Evolutionary conservation across 768 basidiomycete genomes (phyloP), one percentile per base, ranked within the genome.

Genomic region (Kwoniella botswanensis): DNA sequence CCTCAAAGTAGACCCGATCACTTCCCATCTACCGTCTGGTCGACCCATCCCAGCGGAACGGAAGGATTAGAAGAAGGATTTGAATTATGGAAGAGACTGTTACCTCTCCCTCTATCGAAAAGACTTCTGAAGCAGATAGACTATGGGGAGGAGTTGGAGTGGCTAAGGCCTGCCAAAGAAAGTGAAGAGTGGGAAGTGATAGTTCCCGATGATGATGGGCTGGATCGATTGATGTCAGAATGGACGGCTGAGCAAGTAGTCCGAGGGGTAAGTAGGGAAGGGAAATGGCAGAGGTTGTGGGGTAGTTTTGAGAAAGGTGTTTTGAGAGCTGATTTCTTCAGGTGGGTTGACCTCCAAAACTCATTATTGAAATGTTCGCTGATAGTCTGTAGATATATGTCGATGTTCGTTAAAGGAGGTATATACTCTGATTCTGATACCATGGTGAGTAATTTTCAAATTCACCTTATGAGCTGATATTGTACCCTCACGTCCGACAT

Each of bases 371-470:
- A 13, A 50, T 41, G 7, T 10, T 21, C 18, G 15, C 26, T 65
- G 53, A 65, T 24, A 2, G 15, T 17, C 43, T 42, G 12, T 29
- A 69, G 72, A 22, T 74, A 74, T 52, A 69, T 71, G 57, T 58
- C 63, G 17, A 70, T 74, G 67, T 54, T 74, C 6, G 43, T 50
- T 4, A 50, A 41, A 11, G 73, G 73, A 12, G 70, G 67, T 10
- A 71, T 74, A 5, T 74, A 71, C 26, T 71, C 73, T 5, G 73
- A 74, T 54, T 71, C 73, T 43, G 73, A 74, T 63, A 71, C 70
- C 4, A 52, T 65, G 46, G 73, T 71, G 73, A 65, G 29, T 21
- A 3, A 2, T 55, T 24, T 55, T 5, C 11, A 5, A 11, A 22
- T n/a, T 55, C 15, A 9, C 24, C 17, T 43, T 26, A 3, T 26